Percentiles rank a stretch among this genome's conserved stretches.
Evolutionary conservation across 1,284 basidiomycete species (phyloP).

Genomic region (Violaceomyces palustris): DNA sequence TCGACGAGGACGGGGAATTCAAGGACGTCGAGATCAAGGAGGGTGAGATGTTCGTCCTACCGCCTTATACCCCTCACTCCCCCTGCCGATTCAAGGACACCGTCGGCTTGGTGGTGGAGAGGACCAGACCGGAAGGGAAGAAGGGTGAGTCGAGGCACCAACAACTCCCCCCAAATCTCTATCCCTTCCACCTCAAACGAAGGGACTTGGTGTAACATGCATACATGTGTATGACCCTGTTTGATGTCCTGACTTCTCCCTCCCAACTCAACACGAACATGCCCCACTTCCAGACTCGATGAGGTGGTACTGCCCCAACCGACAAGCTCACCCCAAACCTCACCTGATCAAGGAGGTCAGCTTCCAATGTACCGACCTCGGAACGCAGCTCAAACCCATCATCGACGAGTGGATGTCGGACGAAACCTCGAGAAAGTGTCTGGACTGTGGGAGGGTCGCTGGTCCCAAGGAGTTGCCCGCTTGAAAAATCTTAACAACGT

Average conservation of each 20-base stretch:
- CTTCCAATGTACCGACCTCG: constrained; percentile 86
- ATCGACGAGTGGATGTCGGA: constrained; percentile 57
- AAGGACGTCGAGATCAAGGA: constrained; percentile 83
- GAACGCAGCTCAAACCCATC: constrained; percentile 85
- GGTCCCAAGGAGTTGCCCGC: constrained; percentile 23
- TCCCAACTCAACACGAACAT: too few species aligned
- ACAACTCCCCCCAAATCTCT: neutral
- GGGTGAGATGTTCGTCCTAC: constrained; percentile 92
- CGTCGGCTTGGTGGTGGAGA: constrained; percentile 88
- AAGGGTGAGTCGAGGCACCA: constrained; percentile 6
- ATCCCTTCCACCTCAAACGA: too few species aligned
- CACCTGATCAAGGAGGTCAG: constrained; percentile 78
- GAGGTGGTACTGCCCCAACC: constrained; percentile 85
- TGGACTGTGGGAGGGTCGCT: constrained; percentile 16
- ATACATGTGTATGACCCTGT: too few species aligned
- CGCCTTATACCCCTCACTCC: constrained; percentile 87
- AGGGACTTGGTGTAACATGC: too few species aligned
- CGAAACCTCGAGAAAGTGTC: constrained; percentile 30
- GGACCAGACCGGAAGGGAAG: constrained; percentile 65
- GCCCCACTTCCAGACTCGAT: constrained; percentile 83
- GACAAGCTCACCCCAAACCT: constrained; percentile 62
- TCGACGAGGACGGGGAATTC: constrained; percentile 75
- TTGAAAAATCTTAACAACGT: too few species aligned
- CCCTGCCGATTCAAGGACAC: constrained; percentile 86
- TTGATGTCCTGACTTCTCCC: too few species aligned